Percentiles rank a stretch among this genome's conserved stretches.
Conservation (phyloP, 164 flowering plant genomes). For the Chloranthus sessilifolius region DNA sequence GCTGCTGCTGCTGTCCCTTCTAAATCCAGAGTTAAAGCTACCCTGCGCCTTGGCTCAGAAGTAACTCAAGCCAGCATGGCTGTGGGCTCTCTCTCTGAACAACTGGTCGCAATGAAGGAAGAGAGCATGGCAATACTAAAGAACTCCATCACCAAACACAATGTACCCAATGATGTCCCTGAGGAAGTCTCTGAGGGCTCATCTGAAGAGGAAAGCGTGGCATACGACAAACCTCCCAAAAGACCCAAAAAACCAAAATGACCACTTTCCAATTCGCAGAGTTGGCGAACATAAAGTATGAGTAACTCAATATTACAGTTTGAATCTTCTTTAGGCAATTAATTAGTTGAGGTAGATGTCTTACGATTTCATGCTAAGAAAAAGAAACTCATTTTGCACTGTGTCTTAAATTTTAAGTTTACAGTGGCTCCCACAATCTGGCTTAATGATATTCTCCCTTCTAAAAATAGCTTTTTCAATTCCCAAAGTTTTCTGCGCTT, state of each 20-base stretch:
- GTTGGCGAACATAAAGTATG: no score
- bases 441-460: no score
- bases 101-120: constrained; percentile 58
- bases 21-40: constrained; percentile 31
- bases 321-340: no score
- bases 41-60: constrained; percentile 58
- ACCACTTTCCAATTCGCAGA: no score
- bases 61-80: constrained; percentile 21
- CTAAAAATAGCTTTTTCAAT: no score
- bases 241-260: constrained; percentile 30
- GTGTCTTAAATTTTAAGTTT: no score
- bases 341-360: no score
- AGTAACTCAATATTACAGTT: no score
- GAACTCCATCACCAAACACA: constrained; percentile 68
- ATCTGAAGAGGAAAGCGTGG: constrained; percentile 47
- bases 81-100: constrained; percentile 46
- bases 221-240: constrained; percentile 19
- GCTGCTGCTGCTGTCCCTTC: constrained; percentile 2
- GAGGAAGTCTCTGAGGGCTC: constrained; percentile 54
- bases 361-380: no score
- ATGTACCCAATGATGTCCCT: constrained; percentile 73
- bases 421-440: no score
- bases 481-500: no score
- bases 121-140: constrained; percentile 65
- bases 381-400: no score